These are phyloP conservation scores for Zygoascus sp. DNA, from an alignment of 1,139 yeast species.

Conservation along the genomic window DNA sequence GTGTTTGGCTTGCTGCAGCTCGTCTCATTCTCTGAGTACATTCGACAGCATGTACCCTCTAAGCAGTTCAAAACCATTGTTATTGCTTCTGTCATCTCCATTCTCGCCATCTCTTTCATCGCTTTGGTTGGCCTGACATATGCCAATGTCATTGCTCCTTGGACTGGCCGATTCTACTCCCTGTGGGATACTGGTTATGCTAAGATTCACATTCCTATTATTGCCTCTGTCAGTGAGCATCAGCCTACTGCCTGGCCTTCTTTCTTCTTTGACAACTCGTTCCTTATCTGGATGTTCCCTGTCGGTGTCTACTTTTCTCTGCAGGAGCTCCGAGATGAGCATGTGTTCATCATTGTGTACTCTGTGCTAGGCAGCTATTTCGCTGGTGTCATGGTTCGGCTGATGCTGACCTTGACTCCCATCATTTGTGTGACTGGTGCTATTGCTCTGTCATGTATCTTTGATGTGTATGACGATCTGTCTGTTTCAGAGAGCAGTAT, in stretches of 20 bases:
- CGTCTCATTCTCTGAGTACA: constrained; percentile 80
- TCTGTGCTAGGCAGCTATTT: constrained; percentile 90
- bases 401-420: constrained; percentile 96
- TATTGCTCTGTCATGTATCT: constrained; percentile 75
- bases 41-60: constrained; percentile 68
- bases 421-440: constrained; percentile 90
- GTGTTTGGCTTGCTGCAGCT: constrained; percentile 93
- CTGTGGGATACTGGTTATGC: constrained; percentile 98
- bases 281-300: constrained; percentile 97
- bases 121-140: constrained; percentile 79
- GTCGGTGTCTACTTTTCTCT: constrained; percentile 90
- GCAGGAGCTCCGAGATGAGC: constrained; percentile 87
- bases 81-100: constrained; percentile 51
- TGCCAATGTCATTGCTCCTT: constrained; percentile 93
- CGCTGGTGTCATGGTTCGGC: constrained; percentile 98
- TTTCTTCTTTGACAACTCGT: constrained; percentile 87
- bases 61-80: constrained; percentile 73
- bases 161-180: constrained; percentile 99
- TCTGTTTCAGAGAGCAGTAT: constrained; percentile 25
- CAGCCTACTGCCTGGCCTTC: constrained; percentile 99
- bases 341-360: constrained; percentile 86
- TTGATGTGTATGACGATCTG: constrained; percentile 77
- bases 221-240: constrained; percentile 98
- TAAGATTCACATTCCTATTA: constrained; percentile 95
- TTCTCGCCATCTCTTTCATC: constrained; percentile 58